A percentile compares a stretch with the other conserved stretches of the same genome.
phyloP scores from a whole-genome alignment of 2,329 filamentous ascomycete genomes.

The Rhinocladiella mackenziei region DNA sequence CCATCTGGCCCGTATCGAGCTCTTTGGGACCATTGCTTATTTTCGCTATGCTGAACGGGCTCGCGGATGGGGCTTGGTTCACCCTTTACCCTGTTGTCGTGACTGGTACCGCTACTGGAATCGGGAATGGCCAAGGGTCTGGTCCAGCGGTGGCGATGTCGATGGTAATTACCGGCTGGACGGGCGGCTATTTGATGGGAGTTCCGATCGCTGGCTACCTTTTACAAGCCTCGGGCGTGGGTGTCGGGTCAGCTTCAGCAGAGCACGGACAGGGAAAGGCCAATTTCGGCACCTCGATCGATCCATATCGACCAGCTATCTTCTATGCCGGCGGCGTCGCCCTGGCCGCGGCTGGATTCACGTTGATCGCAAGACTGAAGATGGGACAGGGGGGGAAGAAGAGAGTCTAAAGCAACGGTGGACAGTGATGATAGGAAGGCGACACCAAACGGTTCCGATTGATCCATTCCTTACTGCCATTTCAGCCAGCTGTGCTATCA shows the following conservation, averaged over 20 bases:
- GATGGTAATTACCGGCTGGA: constrained; percentile 60
- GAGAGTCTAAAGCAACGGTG: constrained; percentile 23
- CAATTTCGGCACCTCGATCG: constrained; percentile 36
- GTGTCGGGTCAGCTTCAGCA: no score
- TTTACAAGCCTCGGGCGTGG: constrained; percentile 53
- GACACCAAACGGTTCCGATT: no score
- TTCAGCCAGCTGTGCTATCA: no score
- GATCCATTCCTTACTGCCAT: no score
- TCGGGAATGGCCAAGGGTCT: constrained; percentile 43
- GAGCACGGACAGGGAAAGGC: no score
- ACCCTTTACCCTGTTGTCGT: constrained; percentile 61
- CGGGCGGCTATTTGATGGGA: constrained; percentile 58
- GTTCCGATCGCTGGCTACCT: constrained; percentile 60
- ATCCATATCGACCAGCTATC: constrained; percentile 58
- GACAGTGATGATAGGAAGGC: no score
- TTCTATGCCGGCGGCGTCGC: constrained; percentile 58
- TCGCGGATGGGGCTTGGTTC: constrained; percentile 61
- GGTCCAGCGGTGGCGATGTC: constrained; percentile 52
- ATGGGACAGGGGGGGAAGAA: constrained; percentile 30
- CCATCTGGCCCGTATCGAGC: constrained; percentile 58
- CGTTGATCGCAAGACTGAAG: constrained; percentile 44
- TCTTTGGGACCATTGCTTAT: constrained; percentile 52
- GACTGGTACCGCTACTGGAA: constrained; percentile 51
- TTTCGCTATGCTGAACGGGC: constrained; percentile 59
- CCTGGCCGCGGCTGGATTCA: constrained; percentile 43